Base-by-base conservation (phyloP, 495 filamentous ascomycete species). In the Collariella sp. region DNA sequence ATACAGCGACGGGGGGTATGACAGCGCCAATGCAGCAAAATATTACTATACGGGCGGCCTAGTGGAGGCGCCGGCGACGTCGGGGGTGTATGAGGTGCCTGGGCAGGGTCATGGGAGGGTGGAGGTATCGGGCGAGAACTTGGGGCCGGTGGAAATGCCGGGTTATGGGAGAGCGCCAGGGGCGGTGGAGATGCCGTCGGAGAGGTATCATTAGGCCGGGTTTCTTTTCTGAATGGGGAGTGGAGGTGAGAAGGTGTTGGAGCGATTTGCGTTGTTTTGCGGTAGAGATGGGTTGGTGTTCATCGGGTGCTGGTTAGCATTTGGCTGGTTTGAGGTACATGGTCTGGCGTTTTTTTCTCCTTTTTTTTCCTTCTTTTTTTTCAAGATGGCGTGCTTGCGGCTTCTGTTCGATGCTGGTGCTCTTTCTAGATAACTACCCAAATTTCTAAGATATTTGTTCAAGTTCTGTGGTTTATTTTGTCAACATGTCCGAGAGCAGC, bases 161-260 rank as follows among this genome's bases (percentile, higher is more conserved):
- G 44, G 44, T 16, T 33, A 46, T 5, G 18, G 11, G 5, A 10
- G 1, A 22, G n/a, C 1, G 23, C 3, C 5, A n/a, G 15, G 6
- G n/a, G 9, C 36, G 6, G 48, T 50, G n/a, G 48, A 50, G 48
- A 50, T 50, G 48, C 48, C 48, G n/a, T 7, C 15, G 35, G 2
- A 41, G 48, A 41, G 23, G 9, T 41, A 41, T 41, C 0, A 1
- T 1, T 50, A 31, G 19, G 26, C 26, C 5, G 5, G 26, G 26
- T 20, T 19, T 26, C 0, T 2, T 12, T 26, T 39, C 1, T 13
- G 41, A 11, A 20, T 20, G 6, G 40, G 9, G 22, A 10, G 26
- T 31, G 4, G 26, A 31, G 26, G 26, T 31, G 26, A 31, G 26
- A 31, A 5, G 4, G 26, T 31, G 26, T 9, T 31, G 26, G 26